Conservation (phyloP, 441 rosid species). For the Jatropha multifida region DNA sequence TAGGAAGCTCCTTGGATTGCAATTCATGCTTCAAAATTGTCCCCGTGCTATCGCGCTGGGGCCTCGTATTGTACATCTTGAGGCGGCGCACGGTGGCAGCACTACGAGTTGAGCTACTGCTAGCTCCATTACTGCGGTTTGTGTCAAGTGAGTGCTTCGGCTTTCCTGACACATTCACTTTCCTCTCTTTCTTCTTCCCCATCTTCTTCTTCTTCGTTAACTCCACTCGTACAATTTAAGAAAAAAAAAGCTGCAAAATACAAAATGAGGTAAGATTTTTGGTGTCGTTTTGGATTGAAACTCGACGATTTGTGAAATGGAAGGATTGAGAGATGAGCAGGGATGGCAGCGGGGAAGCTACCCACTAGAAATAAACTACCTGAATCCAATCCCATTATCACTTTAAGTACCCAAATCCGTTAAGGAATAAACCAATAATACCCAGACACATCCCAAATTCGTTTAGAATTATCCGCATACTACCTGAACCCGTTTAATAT, state of each 20-base stretch:
- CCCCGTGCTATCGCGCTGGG: conserved; percentile 54
- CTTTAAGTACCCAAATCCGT: too few species aligned
- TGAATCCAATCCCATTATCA: too few species aligned
- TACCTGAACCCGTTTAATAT: too few species aligned
- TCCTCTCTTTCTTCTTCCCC: conserved; percentile 67
- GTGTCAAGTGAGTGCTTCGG: conserved; percentile 88
- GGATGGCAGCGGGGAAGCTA: too few species aligned
- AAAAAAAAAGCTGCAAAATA: too few species aligned
- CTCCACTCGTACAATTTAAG: not conserved
- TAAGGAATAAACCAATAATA: too few species aligned
- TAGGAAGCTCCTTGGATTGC: conserved; percentile 74
- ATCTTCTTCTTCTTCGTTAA: conserved; percentile 25
- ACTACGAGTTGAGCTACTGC: conserved; percentile 24
- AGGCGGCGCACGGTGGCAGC: conserved; percentile 89
- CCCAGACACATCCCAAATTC: too few species aligned
- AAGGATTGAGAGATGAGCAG: not conserved
- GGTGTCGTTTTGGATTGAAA: too few species aligned
- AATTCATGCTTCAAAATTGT: conserved; percentile 63
- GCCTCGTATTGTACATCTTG: conserved; percentile 69
- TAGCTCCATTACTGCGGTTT: conserved; percentile 63
- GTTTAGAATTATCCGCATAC: too few species aligned
- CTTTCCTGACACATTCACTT: conserved; percentile 66
- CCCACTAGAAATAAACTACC: too few species aligned
- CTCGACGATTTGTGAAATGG: not conserved
- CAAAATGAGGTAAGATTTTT: too few species aligned